Percentiles rank a stretch among this genome's conserved stretches.
Evolutionary conservation across 495 filamentous ascomycete species (phyloP).

Genomic region (Penicillium angulare): DNA sequence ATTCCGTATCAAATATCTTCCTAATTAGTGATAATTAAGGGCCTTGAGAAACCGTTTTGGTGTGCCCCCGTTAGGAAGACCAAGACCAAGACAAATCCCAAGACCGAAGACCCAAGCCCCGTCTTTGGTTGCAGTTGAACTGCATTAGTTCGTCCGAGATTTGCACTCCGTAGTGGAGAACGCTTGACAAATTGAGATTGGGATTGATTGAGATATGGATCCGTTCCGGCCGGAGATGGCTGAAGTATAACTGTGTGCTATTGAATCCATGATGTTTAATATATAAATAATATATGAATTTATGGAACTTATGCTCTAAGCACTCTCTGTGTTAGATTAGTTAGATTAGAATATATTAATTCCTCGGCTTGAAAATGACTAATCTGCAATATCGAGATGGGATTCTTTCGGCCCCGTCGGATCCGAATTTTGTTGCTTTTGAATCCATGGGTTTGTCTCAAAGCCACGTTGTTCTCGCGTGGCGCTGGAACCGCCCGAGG

Average conservation of each 20-base stretch:
- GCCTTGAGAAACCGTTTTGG: neutral
- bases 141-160: neutral
- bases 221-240: no score
- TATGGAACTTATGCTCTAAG: no score
- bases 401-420: slow-evolving; percentile 8
- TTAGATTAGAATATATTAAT: neutral
- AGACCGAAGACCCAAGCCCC: no score
- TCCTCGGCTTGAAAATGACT: neutral
- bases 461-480: neutral
- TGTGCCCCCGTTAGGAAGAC: neutral
- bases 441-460: neutral
- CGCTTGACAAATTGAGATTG: no score
- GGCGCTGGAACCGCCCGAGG: neutral
- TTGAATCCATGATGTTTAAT: no score
- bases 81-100: no score
- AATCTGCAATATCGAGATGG: neutral
- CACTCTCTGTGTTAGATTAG: no score
- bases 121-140: neutral
- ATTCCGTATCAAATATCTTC: no score
- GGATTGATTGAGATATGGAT: no score
- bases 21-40: neutral
- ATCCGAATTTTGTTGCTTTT: neutral
- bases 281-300: no score
- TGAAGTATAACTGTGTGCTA: no score
- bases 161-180: no score